Percentiles rank a stretch among this genome's conserved stretches.
Evolutionary conservation across 305 asterid species (phyloP).

Genomic region (Andrographis paniculata): DNA sequence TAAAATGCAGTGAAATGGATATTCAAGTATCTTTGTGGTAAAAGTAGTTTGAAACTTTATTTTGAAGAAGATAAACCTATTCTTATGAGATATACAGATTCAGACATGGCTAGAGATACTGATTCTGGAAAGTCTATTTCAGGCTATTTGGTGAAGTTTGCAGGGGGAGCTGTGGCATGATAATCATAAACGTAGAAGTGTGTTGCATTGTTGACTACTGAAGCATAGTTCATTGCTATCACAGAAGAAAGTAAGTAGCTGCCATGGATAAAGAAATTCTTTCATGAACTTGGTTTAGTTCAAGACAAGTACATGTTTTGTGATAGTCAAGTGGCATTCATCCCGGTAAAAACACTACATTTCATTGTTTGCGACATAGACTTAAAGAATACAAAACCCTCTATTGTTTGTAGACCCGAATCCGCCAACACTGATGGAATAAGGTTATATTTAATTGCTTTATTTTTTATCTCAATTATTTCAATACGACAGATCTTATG

Average conservation of each 20-base stretch:
- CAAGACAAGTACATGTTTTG: background rate
- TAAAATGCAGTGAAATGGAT: no score
- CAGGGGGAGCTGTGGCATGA: slow-evolving; percentile 4
- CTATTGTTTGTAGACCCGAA: no score
- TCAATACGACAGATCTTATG: no score
- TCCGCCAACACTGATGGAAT: no score
- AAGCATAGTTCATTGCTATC: background rate
- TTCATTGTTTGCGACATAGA: no score
- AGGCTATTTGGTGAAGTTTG: no score
- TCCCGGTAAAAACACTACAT: background rate
- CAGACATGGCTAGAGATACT: slow-evolving; percentile 5
- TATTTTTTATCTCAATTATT: no score
- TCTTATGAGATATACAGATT: background rate
- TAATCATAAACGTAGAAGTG: slow-evolving; percentile 3
- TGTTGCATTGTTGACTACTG: background rate
- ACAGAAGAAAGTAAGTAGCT: background rate
- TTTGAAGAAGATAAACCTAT: background rate
- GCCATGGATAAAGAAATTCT: background rate
- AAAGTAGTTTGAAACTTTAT: background rate
- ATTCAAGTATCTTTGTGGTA: background rate
- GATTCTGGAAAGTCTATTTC: slow-evolving; percentile 1
- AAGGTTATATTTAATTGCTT: no score
- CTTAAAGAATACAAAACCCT: no score
- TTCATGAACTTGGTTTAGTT: background rate
- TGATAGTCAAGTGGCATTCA: slow-evolving; percentile 1